Base-by-base conservation (phyloP, 208 protist species). In the Acanthamoeba lugdunensis region DNA sequence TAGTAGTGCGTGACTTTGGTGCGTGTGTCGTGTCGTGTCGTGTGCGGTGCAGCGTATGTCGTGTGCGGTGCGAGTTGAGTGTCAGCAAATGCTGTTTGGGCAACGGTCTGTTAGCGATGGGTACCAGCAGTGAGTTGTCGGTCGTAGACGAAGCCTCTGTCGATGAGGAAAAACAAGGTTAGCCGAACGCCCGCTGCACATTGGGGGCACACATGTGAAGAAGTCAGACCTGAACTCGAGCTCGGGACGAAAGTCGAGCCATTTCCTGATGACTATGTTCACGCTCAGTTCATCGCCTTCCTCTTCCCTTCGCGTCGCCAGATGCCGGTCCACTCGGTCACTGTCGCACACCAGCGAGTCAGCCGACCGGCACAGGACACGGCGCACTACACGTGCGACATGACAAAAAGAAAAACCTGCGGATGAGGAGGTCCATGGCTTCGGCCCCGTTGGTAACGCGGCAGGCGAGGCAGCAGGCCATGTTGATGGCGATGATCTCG, bases 401-500 rank as follows among this genome's bases (percentile, higher is more conserved):
- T 5, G 41, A 48, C 41, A n/a, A 48, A 67, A n/a, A 67, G 8
- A n/a, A 3, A 67, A n/a, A 84, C 75, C 75, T 84, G 37, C 75
- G 75, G 2, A 84, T 33, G 45, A 84, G 33, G 75, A 84, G 75
- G 48, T 84, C 75, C 37, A 84, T 84, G 45, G 75, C 75, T 4
- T 50, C 75, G 45, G 75, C 75, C 14, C 75, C 75, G 75, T 6
- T 33, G 48, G 75, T 61, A 0, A 84, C 48, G 37, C 48, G 37
- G 48, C 75, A 84, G 45, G 75, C 75, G 41, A 84, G 75, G 75
- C 75, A 84, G 48, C 75, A 84, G 21, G 75, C 75, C 75, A 84
- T 84, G 48, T 84, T 84, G 75, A 84, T 56, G 75, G 75, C 75
- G 48, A 84, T 84, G 75, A 84, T 84, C 45, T 84, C 75, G 45